Conservation (phyloP, 768 basidiomycete species). For the Sporobolomyces phaffii region DNA sequence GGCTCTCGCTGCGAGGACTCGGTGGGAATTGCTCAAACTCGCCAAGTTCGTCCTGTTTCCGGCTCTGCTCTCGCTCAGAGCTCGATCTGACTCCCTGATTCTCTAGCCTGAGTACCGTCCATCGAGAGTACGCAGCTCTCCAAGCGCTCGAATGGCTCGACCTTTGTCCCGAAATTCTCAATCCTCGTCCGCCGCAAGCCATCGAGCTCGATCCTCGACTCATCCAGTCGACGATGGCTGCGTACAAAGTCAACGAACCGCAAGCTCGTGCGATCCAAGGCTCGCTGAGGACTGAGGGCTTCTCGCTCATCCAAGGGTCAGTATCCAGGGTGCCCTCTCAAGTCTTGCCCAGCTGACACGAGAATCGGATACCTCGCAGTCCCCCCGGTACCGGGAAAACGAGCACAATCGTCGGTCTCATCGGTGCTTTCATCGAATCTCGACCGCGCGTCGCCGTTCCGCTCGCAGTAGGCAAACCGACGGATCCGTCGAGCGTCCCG, state of each 20-base stretch:
- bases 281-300: slow-evolving; percentile 61
- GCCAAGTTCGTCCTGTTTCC: slow-evolving; percentile 59
- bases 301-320: slow-evolving; percentile 91
- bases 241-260: slow-evolving; percentile 78
- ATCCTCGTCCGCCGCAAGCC: slow-evolving; percentile 55
- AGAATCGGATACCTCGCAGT: slow-evolving; percentile 53
- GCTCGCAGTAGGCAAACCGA: slow-evolving; percentile 53
- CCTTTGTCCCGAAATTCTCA: slow-evolving; percentile 62
- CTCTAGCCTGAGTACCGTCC: slow-evolving; percentile 74
- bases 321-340: too few relatives aligned
- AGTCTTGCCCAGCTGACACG: too few relatives aligned
- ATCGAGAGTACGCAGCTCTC: slow-evolving; percentile 86
- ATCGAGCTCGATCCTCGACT: slow-evolving; percentile 53
- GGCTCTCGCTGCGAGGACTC: slow-evolving; percentile 59
- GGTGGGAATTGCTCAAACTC: slow-evolving; percentile 72
- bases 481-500: slow-evolving; percentile 49
- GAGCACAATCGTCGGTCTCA: slow-evolving; percentile 92
- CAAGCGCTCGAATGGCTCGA: slow-evolving; percentile 77
- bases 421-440: slow-evolving; percentile 62
- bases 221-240: slow-evolving; percentile 61
- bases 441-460: slow-evolving; percentile 39
- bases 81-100: too few relatives aligned
- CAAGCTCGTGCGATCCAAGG: slow-evolving; percentile 83
- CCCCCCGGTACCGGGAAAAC: slow-evolving; percentile 99
- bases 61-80: too few relatives aligned